Base-by-base conservation (phyloP, 1,284 basidiomycete genomes). In the Ustilago xerochloae region DNA sequence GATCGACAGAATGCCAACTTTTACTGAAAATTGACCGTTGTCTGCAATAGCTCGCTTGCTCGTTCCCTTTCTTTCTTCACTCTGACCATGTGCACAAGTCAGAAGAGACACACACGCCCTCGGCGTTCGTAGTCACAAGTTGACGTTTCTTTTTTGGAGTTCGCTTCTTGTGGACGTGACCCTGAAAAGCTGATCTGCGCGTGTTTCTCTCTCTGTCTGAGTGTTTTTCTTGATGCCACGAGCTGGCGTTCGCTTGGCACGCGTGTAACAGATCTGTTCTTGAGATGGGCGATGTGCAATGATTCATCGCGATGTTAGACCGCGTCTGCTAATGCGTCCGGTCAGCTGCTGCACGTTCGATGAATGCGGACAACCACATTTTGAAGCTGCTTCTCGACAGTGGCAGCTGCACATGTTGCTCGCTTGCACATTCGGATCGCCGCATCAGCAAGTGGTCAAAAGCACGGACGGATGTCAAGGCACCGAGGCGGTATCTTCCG, bases 51-150 rank as follows among this genome's bases (percentile, higher is more conserved):
- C 43, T 29, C 28, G 18, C 29, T 20, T 16, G 29, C 35, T n/a
- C n/a, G n/a, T n/a, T n/a, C n/a, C n/a, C n/a, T n/a, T n/a, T n/a
- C n/a, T n/a, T n/a, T n/a, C n/a, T n/a, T n/a, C n/a, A n/a, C n/a
- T n/a, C n/a, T n/a, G n/a, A n/a, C n/a, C n/a, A n/a, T n/a, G 30
- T 32, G 12, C 46, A 26, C 9, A 20, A 46, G 46, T 5, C 26
- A 18, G n/a, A 20, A 24, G 20, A 32, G 46, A n/a, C 46, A 48
- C 30, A 48, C 46, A 48, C 47, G 30, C 32, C 47, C 47, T 49
- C 47, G 47, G 47, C 30, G 47, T 49, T 32, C 18, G 35, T 49
- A n/a, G n/a, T n/a, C n/a, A n/a, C n/a, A n/a, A n/a, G n/a, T n/a
- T n/a, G n/a, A n/a, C n/a, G n/a, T n/a, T n/a, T n/a, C n/a, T 32